These are phyloP conservation scores for Alopecurus myosuroides DNA, from an alignment of 176 grass and related monocot genomes.

Conservation along the genomic window DNA sequence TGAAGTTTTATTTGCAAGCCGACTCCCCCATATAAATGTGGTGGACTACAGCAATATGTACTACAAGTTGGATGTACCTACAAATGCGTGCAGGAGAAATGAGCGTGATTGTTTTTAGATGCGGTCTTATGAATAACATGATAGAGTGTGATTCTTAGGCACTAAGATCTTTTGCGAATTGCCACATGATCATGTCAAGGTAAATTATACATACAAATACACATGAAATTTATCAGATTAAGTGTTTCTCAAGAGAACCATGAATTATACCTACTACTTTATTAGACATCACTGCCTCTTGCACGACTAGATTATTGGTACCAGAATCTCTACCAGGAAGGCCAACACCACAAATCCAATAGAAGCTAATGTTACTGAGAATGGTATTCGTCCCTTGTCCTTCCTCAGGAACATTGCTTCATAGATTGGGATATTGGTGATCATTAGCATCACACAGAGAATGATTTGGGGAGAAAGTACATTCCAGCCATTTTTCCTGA, in stretches of 20 bases:
- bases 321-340: slow-evolving; percentile 2
- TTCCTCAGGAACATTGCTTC: slow-evolving; percentile 73
- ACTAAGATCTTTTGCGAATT: background rate
- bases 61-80: background rate
- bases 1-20: background rate
- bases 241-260: background rate
- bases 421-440: slow-evolving; percentile 54
- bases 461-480: slow-evolving; percentile 42
- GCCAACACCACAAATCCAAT: slow-evolving; percentile 33
- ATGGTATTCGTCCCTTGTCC: slow-evolving; percentile 56
- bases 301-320: slow-evolving; percentile 21
- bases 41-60: background rate
- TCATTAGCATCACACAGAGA: slow-evolving; percentile 48
- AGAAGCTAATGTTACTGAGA: slow-evolving; percentile 38
- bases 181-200: background rate
- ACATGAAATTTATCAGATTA: slow-evolving; percentile 1
- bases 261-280: background rate
- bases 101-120: slow-evolving; percentile 1
- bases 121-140: background rate
- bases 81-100: too few relatives aligned
- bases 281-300: background rate
- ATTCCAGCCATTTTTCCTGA: background rate
- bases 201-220: background rate
- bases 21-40: background rate
- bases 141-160: background rate